Conservation (phyloP, 2,329 filamentous ascomycete genomes). For the Penicillium sp. region DNA sequence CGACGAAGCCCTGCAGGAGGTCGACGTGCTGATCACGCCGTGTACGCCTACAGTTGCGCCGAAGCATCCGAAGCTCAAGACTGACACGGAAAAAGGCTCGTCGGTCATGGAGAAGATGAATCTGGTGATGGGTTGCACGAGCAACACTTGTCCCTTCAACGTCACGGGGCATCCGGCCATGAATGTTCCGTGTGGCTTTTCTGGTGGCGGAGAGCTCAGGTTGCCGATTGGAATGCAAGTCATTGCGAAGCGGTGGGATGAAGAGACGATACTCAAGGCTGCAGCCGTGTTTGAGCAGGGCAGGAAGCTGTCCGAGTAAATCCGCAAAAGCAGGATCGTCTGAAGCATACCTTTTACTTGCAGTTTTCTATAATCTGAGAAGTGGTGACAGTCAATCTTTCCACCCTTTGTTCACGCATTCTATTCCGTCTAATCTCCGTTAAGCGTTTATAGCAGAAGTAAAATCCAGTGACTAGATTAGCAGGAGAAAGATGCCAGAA, state of each 20-base stretch:
- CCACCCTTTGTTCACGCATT: too few relatives aligned
- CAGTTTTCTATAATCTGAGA: too few relatives aligned
- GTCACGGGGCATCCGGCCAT: slow-evolving; percentile 49
- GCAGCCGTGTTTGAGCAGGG: slow-evolving; percentile 23
- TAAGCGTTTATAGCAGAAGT: too few relatives aligned
- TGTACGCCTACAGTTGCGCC: slow-evolving; percentile 45
- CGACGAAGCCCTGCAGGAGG: slow-evolving; percentile 38
- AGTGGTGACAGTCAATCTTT: too few relatives aligned
- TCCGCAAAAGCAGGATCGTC: too few relatives aligned
- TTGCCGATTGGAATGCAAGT: slow-evolving; percentile 56
- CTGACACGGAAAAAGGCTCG: slow-evolving; percentile 5
- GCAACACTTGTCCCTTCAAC: slow-evolving; percentile 48
- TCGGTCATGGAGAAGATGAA: slow-evolving; percentile 39
- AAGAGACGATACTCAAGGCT: slow-evolving; percentile 23
- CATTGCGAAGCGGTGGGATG: slow-evolving; percentile 38
- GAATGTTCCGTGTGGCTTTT: slow-evolving; percentile 41
- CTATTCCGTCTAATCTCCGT: too few relatives aligned
- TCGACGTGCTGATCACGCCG: slow-evolving; percentile 49
- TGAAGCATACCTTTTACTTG: too few relatives aligned
- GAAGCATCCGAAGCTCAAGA: slow-evolving; percentile 33
- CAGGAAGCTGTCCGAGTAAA: too few relatives aligned
- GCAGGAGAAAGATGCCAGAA: too few relatives aligned
- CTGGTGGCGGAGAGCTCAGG: slow-evolving; percentile 10
- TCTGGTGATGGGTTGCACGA: slow-evolving; percentile 42
- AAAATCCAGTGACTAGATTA: too few relatives aligned